A percentile compares a stretch with the other conserved stretches of the same genome.
Conservation (phyloP, 2,329 filamentous ascomycete genomes). For the Ophiostoma australiae region DNA sequence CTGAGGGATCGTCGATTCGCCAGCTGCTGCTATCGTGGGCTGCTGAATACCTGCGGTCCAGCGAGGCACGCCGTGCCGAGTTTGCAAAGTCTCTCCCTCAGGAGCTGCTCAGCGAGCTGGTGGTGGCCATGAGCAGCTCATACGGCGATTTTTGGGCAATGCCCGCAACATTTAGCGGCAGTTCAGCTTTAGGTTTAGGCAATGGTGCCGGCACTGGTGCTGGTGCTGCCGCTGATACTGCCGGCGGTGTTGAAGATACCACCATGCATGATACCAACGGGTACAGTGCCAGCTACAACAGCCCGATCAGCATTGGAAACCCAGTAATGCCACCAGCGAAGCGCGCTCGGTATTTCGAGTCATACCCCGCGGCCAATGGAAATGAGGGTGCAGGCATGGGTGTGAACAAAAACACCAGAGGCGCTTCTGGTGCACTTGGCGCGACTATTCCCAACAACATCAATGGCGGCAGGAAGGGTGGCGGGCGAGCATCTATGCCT, state of each 20-base stretch:
- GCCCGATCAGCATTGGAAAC: neutral
- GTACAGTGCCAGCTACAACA: neutral
- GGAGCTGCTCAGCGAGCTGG: constrained; percentile 58
- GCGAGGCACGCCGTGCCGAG: constrained; percentile 50
- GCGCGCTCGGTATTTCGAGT: constrained; percentile 42
- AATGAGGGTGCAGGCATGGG: neutral
- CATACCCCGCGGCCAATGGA: constrained; percentile 18
- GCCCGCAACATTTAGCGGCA: constrained; percentile 6
- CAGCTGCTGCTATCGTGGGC: constrained; percentile 57
- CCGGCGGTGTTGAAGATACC: neutral
- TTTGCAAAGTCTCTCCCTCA: constrained; percentile 59
- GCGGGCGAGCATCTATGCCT: constrained; percentile 10
- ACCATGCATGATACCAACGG: constrained; percentile 1
- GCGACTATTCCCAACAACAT: constrained; percentile 12
- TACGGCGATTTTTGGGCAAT: constrained; percentile 36
- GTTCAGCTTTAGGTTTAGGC: neutral
- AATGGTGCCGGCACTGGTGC: neutral
- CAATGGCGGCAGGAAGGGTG: constrained; percentile 12
- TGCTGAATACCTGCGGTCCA: constrained; percentile 58
- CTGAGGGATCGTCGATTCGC: constrained; percentile 55
- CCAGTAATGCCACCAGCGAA: constrained; percentile 31
- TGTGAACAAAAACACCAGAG: neutral
- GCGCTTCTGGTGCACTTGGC: constrained; percentile 24
- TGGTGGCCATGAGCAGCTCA: constrained; percentile 54
- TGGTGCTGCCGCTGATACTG: neutral